Evolutionary conservation across 208 protist genomes (phyloP).

Genomic region (Crithidia sp.): DNA sequence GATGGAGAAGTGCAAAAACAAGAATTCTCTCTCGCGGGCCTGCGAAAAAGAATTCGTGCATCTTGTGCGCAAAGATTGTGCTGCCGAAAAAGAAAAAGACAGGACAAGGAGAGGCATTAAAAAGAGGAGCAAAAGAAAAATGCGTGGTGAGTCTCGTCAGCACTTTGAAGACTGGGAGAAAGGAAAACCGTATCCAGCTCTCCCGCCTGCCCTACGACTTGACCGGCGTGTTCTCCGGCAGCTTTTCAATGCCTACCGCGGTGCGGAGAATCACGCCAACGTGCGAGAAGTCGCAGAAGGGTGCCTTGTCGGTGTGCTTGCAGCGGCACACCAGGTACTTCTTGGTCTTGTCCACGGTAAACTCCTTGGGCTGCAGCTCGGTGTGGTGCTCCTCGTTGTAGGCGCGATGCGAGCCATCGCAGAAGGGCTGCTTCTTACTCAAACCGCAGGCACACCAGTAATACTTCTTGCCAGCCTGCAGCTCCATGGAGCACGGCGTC

Average conservation of each 20-base stretch:
- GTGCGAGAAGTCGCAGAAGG: conserved; percentile 81
- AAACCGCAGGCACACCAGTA: conserved; percentile 85
- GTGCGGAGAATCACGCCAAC: conserved; percentile 72
- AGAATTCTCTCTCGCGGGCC: no score
- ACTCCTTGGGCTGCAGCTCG: conserved; percentile 61
- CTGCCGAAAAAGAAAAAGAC: not conserved
- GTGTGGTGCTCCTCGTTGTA: conserved; percentile 81
- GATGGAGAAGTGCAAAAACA: no score
- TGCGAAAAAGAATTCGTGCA: no score
- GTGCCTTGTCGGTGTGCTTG: conserved; percentile 67
- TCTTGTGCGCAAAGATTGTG: no score
- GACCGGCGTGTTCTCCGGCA: conserved; percentile 19
- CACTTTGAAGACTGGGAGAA: not conserved
- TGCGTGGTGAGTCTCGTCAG: no score
- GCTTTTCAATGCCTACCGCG: conserved; percentile 56
- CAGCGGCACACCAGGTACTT: conserved; percentile 77
- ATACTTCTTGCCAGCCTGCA: conserved; percentile 77
- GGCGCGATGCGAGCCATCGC: conserved; percentile 65
- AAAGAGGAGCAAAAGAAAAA: conserved; percentile 22
- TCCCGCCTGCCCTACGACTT: conserved; percentile 8
- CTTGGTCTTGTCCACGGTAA: conserved; percentile 54
- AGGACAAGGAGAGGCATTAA: conserved; percentile 11
- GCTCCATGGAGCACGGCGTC: conserved; percentile 44
- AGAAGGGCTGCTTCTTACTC: conserved; percentile 85
- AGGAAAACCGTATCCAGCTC: not conserved